phyloP scores from a whole-genome alignment of 2,329 filamentous ascomycete species.

The Neocatenulostroma microsporum region DNA sequence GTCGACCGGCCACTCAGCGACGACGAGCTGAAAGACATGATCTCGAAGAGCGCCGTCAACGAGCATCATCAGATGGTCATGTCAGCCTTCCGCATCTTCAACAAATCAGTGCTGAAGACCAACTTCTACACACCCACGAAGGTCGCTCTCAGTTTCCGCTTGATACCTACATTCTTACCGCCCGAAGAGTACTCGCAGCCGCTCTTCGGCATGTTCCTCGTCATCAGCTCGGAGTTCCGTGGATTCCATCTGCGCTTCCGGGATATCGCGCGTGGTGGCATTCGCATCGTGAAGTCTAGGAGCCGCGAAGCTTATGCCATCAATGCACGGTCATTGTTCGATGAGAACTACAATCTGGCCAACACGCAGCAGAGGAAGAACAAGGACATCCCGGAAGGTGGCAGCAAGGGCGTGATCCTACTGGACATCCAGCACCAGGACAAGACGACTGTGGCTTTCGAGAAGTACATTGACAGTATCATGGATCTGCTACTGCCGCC shows the following conservation, averaged over 20 bases:
- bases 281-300: constrained; percentile 96
- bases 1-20: constrained; percentile 70
- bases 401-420: constrained; percentile 94
- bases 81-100: constrained; percentile 94
- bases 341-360: constrained; percentile 97
- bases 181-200: constrained; percentile 87
- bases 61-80: constrained; percentile 98
- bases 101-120: constrained; percentile 86
- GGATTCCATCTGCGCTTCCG: constrained; percentile 97
- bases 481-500: constrained; percentile 87
- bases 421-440: constrained; percentile 92
- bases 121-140: constrained; percentile 98
- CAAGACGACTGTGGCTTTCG: constrained; percentile 83
- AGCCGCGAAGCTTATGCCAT: constrained; percentile 94
- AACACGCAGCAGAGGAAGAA: constrained; percentile 99
- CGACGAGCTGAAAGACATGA: constrained; percentile 63
- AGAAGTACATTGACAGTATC: constrained; percentile 99
- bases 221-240: constrained; percentile 92
- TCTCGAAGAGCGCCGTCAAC: constrained; percentile 72
- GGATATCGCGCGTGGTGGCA: constrained; percentile 92
- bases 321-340: constrained; percentile 92
- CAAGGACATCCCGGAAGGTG: constrained; percentile 98
- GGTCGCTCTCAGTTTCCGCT: constrained; percentile 91
- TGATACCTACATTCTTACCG: constrained; percentile 83
- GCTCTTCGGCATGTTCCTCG: constrained; percentile 96